Base-by-base conservation (phyloP, 2,329 filamentous ascomycete species). In the Hirsutella minnesotensis region DNA sequence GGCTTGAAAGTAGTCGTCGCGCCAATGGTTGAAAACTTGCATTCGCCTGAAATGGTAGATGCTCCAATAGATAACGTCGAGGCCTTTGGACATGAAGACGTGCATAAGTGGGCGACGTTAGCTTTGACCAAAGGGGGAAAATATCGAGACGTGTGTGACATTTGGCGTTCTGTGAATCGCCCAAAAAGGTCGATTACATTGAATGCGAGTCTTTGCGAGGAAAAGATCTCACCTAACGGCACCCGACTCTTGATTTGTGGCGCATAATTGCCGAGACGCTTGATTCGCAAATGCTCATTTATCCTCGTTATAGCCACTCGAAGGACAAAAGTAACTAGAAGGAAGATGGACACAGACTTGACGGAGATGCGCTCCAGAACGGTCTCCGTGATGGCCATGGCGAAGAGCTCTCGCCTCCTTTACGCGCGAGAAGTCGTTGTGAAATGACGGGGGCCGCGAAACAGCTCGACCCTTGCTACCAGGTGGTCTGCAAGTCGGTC, bases 41-140 rank as follows among this genome's bases (percentile, higher is more conserved):
- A 87, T 64, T 0, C 61, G 55, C 39, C 68, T 58, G 8, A 72
- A 71, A 38, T 73, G 64, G 24, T 60, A 60, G 37, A 86, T 54
- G n/a, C 73, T 70, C n/a, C 62, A 56, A 52, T 65, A 68, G 27
- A 88, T 63, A 46, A 86, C 67, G 49, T 85, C 82, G 35, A 89
- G 49, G 38, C 81, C 83, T 60, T 21, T 2, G 21, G 38, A 19
- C 15, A 18, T 38, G 20, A 24, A 31, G n/a, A n/a, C n/a, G n/a
- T n/a, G 7, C 24, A 7, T 7, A 27, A 27, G 7, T 27, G 12
- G 24, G 12, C 12, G 12, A 27, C 24, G 24, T 27, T 27, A 27
- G 24, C 12, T 7, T 27, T 27, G 24, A n/a, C n/a, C n/a, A n/a
- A n/a, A n/a, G n/a, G n/a, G n/a, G n/a, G n/a, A n/a, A n/a, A n/a